Conservation (phyloP, 352 stramenopile species). For the Pythium monospermum region DNA sequence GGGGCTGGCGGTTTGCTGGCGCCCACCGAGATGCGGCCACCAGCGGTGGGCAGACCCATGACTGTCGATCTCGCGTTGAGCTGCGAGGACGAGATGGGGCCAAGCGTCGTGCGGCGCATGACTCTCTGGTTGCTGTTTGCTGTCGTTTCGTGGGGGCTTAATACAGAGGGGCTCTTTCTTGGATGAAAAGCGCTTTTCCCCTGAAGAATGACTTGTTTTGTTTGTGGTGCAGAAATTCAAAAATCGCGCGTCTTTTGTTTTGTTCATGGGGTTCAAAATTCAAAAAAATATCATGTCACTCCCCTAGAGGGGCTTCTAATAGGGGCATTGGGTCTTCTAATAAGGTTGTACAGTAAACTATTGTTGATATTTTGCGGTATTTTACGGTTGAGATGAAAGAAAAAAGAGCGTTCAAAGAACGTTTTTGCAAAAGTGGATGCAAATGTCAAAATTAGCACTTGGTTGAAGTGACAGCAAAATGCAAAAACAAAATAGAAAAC, state of each 20-base stretch:
- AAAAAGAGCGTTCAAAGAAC: neutral
- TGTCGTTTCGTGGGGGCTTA: too few species aligned
- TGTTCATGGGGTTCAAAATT: neutral
- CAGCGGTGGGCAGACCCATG: conserved; percentile 23
- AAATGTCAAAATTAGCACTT: too few species aligned
- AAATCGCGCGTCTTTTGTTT: neutral
- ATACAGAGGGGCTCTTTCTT: too few species aligned
- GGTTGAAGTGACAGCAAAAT: too few species aligned
- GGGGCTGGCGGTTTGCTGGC: conserved; percentile 32
- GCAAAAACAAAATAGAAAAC: neutral
- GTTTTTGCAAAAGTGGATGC: neutral
- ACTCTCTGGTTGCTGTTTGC: too few species aligned
- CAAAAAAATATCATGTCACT: too few species aligned
- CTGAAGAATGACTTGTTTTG: too few species aligned
- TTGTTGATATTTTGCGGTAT: neutral
- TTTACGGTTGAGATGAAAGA: conserved; percentile 10
- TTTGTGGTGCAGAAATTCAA: too few species aligned
- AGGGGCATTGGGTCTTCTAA: too few species aligned
- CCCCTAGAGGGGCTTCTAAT: too few species aligned
- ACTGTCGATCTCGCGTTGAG: conserved; percentile 54
- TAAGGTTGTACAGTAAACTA: too few species aligned
- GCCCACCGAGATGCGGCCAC: conserved; percentile 50
- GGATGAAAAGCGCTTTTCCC: too few species aligned
- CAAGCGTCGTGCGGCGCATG: conserved; percentile 84
- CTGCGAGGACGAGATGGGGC: conserved; percentile 79